phyloP scores from a whole-genome alignment of 78 protist species.

The Diacronema lutheri region DNA sequence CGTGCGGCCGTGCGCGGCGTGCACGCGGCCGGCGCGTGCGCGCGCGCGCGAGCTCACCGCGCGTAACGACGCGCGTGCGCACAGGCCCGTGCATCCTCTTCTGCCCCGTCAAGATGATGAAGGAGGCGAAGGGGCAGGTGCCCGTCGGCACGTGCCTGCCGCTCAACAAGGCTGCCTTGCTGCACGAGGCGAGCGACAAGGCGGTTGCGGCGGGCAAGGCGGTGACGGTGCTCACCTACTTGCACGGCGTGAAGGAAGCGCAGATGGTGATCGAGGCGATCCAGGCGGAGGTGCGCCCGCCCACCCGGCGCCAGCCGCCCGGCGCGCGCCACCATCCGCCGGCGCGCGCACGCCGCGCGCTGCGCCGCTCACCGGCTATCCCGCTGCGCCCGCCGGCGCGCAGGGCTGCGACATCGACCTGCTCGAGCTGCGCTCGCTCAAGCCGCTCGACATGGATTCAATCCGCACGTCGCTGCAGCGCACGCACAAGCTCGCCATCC shows the following conservation, averaged over 20 bases:
- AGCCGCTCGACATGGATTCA: constrained; percentile 42
- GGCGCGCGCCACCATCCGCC: background rate
- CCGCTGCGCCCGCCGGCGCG: background rate
- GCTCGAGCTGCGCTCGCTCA: constrained; percentile 37
- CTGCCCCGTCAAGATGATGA: constrained; percentile 38
- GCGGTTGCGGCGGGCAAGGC: constrained; percentile 20
- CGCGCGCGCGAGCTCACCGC: too few relatives aligned
- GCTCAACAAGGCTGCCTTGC: background rate
- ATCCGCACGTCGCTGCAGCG: constrained; percentile 19
- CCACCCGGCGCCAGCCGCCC: too few relatives aligned
- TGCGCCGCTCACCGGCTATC: too few relatives aligned
- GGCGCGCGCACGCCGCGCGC: too few relatives aligned
- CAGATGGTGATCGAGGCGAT: background rate
- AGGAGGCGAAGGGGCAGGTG: background rate
- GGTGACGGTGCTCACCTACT: constrained; percentile 42
- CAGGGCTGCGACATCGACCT: constrained; percentile 36
- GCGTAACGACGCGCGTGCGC: too few relatives aligned
- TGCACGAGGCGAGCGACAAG: constrained; percentile 17
- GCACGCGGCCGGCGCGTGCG: too few relatives aligned
- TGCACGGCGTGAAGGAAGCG: constrained; percentile 29
- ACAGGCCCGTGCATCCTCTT: constrained; percentile 33
- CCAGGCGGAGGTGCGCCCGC: background rate
- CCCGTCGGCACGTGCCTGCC: constrained; percentile 19
- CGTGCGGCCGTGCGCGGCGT: too few relatives aligned
- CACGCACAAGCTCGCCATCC: constrained; percentile 33